Evolutionary conservation across 1,284 basidiomycete genomes (phyloP), one percentile per base, ranked within the genome.

Genomic region (Leccinum solheimii): DNA sequence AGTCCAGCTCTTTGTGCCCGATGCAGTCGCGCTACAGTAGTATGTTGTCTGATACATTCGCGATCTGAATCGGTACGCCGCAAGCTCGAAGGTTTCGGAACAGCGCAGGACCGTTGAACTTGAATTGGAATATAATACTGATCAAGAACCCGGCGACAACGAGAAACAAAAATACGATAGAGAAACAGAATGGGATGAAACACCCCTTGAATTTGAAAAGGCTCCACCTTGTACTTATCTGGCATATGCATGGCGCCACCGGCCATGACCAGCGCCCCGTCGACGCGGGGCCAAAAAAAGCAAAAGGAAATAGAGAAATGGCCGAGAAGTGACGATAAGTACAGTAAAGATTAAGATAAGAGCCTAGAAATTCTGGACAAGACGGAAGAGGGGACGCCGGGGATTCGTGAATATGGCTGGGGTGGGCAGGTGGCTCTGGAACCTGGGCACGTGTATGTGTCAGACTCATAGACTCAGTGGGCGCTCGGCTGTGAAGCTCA

Each of bases 201-300:
- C 52, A 30, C 11, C 19, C 27, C 27, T 14, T 8, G 67, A 68
- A 68, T 68, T 69, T 69, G 64, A 67, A 70, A 69, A 59, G 32
- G 62, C 60, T 51, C 67, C 67, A 69, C 68, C 53, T 65, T 68
- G 67, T 27, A 27, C 27, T 27, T 54, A 34, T 50, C 16, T 34
- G 34, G 19, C 19, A 45, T 21, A 5, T 45, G n/a, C 10, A 19
- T 6, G 43, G 43, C 43, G 43, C 19, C 43, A 45, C 43, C 11
- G 43, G 40, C 9, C 40, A 43, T 45, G 19, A 19, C 19, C 11
- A 45, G 53, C n/a, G n/a, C 21, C 50, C 50, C 30, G 26, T 32
- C 16, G 6, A 53, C 7, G 10, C 16, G 9, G 19, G 21, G n/a
- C 30, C 19, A 34, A 53, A 50, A 26, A 16, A 19, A 16, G 3